Evolutionary conservation across 306 rosid genomes (phyloP), one percentile per base, ranked within the genome.

Genomic region (Corylus avellana): DNA sequence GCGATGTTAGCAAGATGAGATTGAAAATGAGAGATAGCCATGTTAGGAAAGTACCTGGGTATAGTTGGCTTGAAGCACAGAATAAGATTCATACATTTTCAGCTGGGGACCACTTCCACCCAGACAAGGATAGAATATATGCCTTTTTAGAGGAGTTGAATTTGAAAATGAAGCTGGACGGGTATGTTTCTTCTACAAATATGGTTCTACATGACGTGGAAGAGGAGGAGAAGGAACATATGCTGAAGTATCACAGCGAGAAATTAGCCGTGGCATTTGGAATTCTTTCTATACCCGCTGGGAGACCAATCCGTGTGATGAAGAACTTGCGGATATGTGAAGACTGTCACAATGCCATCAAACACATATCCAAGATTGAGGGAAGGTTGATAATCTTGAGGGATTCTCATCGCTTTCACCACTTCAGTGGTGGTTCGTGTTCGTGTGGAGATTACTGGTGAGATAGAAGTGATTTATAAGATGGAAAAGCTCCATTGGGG

Each of bases 221-320:
- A 86, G 98, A 91, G 84, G 98, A 93, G 84, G 98, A 91, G 83
- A 93, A 91, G 83, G 93, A 88, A 81, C 89, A 90, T 29, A 87
- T 90, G 92, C 91, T 91, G 81, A 93, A 79, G 84, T 86, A 91
- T 82, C 98, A 93, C 85, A 91, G 98, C 80, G 98, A 93, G 83
- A 93, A 88, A 87, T 77, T 93, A 81, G 98, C 97, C 39, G 98
- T 93, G 76, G 98, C 97, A 61, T 93, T 89, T 77, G 98, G 94
- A 78, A 87, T 91, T 87, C 86, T 93, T 81, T 71, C 89, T 48
- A 86, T 90, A 56, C 94, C 94, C 16, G 77, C 91, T 46, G 93
- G 92, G 75, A 93, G 98, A 84, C 94, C 98, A 76, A 90, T 93
- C 57, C 94, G 93, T 13, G 93, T 93, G 67, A 91, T 91, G 74